A percentile compares a stretch with the other conserved stretches of the same genome.
phyloP scores from a whole-genome alignment of 768 basidiomycete species.

The Tubosaeta sp. region DNA sequence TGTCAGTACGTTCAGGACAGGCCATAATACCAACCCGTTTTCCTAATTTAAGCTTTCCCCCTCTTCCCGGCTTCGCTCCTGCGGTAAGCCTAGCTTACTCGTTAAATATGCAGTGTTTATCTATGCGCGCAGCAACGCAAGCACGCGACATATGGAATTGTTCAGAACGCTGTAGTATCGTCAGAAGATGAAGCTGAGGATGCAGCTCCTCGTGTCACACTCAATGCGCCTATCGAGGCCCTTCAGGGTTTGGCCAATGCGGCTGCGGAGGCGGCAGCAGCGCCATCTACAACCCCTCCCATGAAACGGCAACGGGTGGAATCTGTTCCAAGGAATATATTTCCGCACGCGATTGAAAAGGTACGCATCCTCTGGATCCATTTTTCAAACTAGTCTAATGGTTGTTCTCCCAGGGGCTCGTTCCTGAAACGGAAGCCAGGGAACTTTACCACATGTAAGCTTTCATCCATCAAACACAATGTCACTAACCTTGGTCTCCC shows the following conservation, averaged over 20 bases:
- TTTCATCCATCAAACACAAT: conserved; percentile 12
- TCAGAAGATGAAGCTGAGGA: conserved; percentile 93
- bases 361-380: conserved; percentile 28
- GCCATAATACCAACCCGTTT: conserved; percentile 27
- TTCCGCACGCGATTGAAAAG: conserved; percentile 88
- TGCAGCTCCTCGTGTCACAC: conserved; percentile 72
- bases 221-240: conserved; percentile 93
- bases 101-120: conserved; percentile 15
- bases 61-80: conserved; percentile 87
- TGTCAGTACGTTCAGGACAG: conserved; percentile 26
- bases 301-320: conserved; percentile 82
- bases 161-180: conserved; percentile 76
- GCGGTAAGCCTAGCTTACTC: conserved; percentile 50
- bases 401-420: conserved; percentile 58
- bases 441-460: conserved; percentile 88
- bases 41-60: conserved; percentile 58
- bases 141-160: conserved; percentile 87
- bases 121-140: conserved; percentile 63
- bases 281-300: conserved; percentile 59
- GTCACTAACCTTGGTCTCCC: conserved; percentile 13
- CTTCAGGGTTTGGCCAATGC: conserved; percentile 93
- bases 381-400: background rate
- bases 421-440: conserved; percentile 79
- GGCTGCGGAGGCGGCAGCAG: conserved; percentile 88
- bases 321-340: conserved; percentile 79